Base-by-base conservation (phyloP, 257 asterid genomes). In the Plantago ovata region DNA sequence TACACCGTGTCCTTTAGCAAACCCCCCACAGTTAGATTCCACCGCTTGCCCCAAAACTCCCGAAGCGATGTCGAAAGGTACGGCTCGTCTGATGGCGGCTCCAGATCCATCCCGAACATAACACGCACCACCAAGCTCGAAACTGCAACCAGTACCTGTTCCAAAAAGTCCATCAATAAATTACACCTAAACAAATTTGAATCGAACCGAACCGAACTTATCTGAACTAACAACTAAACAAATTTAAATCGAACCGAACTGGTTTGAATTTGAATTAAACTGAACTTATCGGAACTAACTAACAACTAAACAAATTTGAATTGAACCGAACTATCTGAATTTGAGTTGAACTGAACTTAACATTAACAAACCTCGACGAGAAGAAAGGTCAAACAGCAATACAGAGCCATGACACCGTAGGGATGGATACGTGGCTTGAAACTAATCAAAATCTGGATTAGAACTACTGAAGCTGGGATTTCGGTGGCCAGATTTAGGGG, bases 21-120 rank as follows among this genome's bases (percentile, higher is more conserved):
- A 3, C 62, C 58, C 20, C 66, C 81, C 19, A 79, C 86, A 11
- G 70, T 74, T 41, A 77, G 67, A 72, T 87, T 84, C 95, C 95
- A 87, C 60, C 94, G 76, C 63, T 68, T 65, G 3, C 95, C 90
- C 95, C 94, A 86, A 19, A 86, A 83, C 4, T 86, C 86, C 10
- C 68, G 88, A 0, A 84, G 71, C 2, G 95, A 87, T 3, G 88
- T 69, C 1, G 94, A 47, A 2, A 81, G 63, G 15, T 84, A 84
- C 0, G 95, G 94, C 58, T 81, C 81, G 33, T 87, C 70, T 4
- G 86, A 87, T 39, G 89, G 77, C 3, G 75, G 67, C 65, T 84
- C 86, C 1, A 81, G 58, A 53, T 79, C 91, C 6, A 76, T n/a
- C 16, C 81, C 84, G 3, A 73, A 13, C 13, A 67, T 3, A 9